Conservation (phyloP, 2,329 filamentous ascomycete genomes). For the Aureobasidium sp. region DNA sequence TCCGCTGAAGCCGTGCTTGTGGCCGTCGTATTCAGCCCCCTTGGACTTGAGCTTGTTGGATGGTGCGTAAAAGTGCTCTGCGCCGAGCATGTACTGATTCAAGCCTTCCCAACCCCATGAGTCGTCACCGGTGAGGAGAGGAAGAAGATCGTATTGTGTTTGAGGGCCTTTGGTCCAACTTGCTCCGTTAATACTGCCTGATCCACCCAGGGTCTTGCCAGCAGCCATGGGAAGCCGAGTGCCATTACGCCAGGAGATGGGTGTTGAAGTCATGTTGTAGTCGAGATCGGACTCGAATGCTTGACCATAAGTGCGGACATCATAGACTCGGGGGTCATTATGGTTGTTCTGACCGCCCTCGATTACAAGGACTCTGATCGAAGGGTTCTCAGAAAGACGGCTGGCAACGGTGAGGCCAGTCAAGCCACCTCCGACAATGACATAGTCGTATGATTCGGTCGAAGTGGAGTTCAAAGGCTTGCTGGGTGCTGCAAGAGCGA, state of each 20-base stretch:
- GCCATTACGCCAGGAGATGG: slow-evolving; percentile 22
- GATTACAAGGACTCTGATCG: slow-evolving; percentile 26
- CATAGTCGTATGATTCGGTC: slow-evolving; percentile 21
- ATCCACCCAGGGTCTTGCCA: slow-evolving; percentile 25
- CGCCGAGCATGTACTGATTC: slow-evolving; percentile 24
- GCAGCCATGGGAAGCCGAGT: slow-evolving; percentile 21
- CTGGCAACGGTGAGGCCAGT: slow-evolving; percentile 26
- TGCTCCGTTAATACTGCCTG: slow-evolving; percentile 24
- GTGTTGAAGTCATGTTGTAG: slow-evolving; percentile 21
- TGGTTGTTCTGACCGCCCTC: slow-evolving; percentile 26
- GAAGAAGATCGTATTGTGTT: slow-evolving; percentile 26
- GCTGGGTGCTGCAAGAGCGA: background rate
- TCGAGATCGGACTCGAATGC: slow-evolving; percentile 23
- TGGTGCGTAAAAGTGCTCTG: slow-evolving; percentile 24
- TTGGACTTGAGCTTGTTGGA: slow-evolving; percentile 18
- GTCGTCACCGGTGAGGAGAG: slow-evolving; percentile 24
- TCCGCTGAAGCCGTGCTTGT: slow-evolving; percentile 21
- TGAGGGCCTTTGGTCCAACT: slow-evolving; percentile 26
- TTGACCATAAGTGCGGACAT: slow-evolving; percentile 23
- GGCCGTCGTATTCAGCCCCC: slow-evolving; percentile 20
- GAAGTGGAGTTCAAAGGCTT: slow-evolving; percentile 5
- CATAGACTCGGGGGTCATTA: slow-evolving; percentile 21
- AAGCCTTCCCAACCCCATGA: slow-evolving; percentile 24
- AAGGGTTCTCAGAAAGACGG: slow-evolving; percentile 25
- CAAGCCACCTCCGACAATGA: slow-evolving; percentile 26